Conservation (phyloP, 1,139 yeast species). For the Blastobotrys serpentis region DNA sequence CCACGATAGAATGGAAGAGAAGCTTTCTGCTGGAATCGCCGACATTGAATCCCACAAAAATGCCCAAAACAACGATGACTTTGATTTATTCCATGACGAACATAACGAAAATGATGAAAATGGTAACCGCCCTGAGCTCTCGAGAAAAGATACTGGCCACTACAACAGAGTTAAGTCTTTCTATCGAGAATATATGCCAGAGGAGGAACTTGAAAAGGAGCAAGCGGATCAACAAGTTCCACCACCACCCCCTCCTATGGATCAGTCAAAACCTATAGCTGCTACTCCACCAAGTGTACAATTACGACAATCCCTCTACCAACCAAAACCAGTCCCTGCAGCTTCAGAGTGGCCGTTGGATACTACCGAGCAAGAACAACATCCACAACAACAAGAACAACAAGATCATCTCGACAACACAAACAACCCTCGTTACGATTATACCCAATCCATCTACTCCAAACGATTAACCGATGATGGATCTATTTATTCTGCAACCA, state of each 20-base stretch:
- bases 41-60: slow-evolving; percentile 15
- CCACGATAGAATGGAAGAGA: slow-evolving; percentile 8
- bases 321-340: neutral
- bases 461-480: slow-evolving; percentile 5
- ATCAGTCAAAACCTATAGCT: neutral
- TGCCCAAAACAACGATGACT: slow-evolving; percentile 12
- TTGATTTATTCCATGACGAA: too few relatives aligned
- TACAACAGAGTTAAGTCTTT: slow-evolving; percentile 36
- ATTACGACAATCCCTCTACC: neutral
- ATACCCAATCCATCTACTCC: slow-evolving; percentile 3
- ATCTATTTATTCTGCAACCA: slow-evolving; percentile 4
- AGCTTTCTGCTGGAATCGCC: slow-evolving; percentile 5
- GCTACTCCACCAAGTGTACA: neutral
- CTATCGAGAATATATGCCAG: slow-evolving; percentile 35
- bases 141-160: slow-evolving; percentile 29
- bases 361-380: neutral
- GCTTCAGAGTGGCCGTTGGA: neutral
- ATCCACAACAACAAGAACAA: neutral
- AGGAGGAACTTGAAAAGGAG: slow-evolving; percentile 12
- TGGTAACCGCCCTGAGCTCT: slow-evolving; percentile 15
- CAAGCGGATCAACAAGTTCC: too few relatives aligned
- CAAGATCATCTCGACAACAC: neutral
- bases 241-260: neutral
- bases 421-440: neutral
- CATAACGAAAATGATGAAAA: neutral